These are phyloP conservation scores for Prunus yedoensis DNA, from an alignment of 331 rosid species.

Conservation along the genomic window DNA sequence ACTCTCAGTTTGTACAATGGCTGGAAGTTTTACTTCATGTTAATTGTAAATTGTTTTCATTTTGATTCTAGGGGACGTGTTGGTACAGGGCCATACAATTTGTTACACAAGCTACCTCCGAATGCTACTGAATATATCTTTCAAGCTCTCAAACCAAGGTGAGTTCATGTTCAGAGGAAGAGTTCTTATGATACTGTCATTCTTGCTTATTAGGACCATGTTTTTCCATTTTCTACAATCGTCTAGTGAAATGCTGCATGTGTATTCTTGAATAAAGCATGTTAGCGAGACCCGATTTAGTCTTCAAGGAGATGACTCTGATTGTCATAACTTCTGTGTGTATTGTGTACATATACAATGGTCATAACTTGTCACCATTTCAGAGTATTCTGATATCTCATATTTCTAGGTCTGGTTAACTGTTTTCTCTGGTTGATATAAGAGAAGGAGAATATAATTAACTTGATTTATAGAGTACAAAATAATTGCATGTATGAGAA, in stretches of 20 bases:
- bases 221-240: not conserved
- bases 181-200: not conserved
- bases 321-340: not conserved
- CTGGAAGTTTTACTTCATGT: conserved; percentile 5
- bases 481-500: not conserved
- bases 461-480: not conserved
- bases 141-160: conserved; percentile 78
- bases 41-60: not conserved
- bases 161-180: not conserved
- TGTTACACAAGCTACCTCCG: conserved; percentile 50
- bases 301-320: not conserved
- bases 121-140: conserved; percentile 70
- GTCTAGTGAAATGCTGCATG: not conserved
- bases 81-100: conserved; percentile 44
- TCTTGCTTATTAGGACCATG: not conserved
- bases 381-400: not conserved
- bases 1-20: conserved; percentile 5
- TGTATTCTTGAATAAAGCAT: not conserved
- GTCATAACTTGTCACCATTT: not conserved
- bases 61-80: conserved; percentile 38
- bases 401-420: not conserved
- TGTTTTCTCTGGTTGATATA: not conserved
- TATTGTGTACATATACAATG: not conserved
- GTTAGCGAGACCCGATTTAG: not conserved
- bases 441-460: not conserved